phyloP scores from a whole-genome alignment of 345 rosid species.

The Citrus cavaleriei region DNA sequence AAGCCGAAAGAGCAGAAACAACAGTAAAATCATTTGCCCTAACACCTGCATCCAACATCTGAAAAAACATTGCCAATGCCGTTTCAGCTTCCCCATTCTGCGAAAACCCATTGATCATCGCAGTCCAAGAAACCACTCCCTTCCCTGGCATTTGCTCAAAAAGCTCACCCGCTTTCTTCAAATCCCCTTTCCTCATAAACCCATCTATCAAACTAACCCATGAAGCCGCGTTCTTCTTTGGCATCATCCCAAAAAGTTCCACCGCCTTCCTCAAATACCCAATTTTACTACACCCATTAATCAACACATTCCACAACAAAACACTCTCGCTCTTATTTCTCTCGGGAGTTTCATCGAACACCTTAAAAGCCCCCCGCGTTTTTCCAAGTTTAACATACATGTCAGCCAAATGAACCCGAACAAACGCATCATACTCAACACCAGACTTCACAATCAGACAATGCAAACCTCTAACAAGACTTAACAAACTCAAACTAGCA shows the following conservation, averaged over 20 bases:
- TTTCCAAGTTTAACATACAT: slow-evolving; percentile 46
- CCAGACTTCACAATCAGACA: slow-evolving; percentile 36
- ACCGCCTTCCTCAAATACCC: slow-evolving; percentile 44
- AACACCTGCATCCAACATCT: slow-evolving; percentile 48
- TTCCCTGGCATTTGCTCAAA: slow-evolving; percentile 48
- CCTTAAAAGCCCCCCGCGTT: slow-evolving; percentile 28
- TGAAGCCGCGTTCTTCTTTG: slow-evolving; percentile 39
- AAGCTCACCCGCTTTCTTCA: slow-evolving; percentile 36
- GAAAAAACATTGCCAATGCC: slow-evolving; percentile 45
- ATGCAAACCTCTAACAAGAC: slow-evolving; percentile 44
- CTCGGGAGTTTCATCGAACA: slow-evolving; percentile 63
- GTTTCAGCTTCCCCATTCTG: slow-evolving; percentile 34
- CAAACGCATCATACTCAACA: slow-evolving; percentile 41
- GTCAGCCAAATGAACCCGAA: slow-evolving; percentile 44
- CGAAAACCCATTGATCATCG: slow-evolving; percentile 46
- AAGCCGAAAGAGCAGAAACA: slow-evolving; percentile 57
- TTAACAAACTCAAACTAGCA: slow-evolving; percentile 21
- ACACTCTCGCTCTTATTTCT: slow-evolving; percentile 28
- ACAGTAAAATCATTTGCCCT: slow-evolving; percentile 45
- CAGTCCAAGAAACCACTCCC: slow-evolving; percentile 57
- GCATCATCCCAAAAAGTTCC: slow-evolving; percentile 47
- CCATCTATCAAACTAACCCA: slow-evolving; percentile 69
- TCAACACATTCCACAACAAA: slow-evolving; percentile 64
- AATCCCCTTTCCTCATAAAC: slow-evolving; percentile 30
- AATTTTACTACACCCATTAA: slow-evolving; percentile 49